A percentile compares a stretch with the other conserved stretches of the same genome.
Conservation (phyloP, 2,329 filamentous ascomycete species). For the Didymella pomorum region DNA sequence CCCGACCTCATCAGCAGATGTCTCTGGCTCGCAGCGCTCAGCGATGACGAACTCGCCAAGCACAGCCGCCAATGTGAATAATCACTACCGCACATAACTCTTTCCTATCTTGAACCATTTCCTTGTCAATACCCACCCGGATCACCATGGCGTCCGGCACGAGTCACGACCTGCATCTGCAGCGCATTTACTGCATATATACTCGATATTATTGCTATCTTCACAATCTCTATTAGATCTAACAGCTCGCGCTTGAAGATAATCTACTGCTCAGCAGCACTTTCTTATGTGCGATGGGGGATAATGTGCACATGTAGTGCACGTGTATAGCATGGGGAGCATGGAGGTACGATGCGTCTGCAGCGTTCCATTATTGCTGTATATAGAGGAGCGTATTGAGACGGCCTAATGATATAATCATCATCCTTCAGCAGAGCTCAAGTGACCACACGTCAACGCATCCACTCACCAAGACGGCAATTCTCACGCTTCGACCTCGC, state of each 20-base stretch:
- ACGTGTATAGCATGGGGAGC: background rate
- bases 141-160: conserved; percentile 25
- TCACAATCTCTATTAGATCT: conserved; percentile 30
- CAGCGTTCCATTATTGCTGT: conserved; percentile 8
- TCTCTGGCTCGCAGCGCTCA: conserved; percentile 82
- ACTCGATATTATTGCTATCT: conserved; percentile 13
- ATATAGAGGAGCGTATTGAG: conserved; percentile 9
- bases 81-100: conserved; percentile 16
- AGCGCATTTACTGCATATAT: conserved; percentile 28
- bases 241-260: conserved; percentile 42
- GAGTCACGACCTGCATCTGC: conserved; percentile 37
- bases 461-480: background rate
- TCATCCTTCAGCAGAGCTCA: background rate
- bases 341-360: conserved; percentile 7
- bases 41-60: conserved; percentile 72
- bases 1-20: conserved; percentile 81
- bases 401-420: conserved; percentile 17
- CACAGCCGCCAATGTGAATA: conserved; percentile 45
- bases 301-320: conserved; percentile 1
- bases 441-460: background rate
- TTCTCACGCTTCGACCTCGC: background rate
- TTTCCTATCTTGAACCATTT: conserved; percentile 23
- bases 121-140: conserved; percentile 35
- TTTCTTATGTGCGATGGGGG: conserved; percentile 3
- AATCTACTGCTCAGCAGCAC: conserved; percentile 13